Conservation (phyloP, 2,329 filamentous ascomycete genomes). For the Mycogone perniciosa region DNA sequence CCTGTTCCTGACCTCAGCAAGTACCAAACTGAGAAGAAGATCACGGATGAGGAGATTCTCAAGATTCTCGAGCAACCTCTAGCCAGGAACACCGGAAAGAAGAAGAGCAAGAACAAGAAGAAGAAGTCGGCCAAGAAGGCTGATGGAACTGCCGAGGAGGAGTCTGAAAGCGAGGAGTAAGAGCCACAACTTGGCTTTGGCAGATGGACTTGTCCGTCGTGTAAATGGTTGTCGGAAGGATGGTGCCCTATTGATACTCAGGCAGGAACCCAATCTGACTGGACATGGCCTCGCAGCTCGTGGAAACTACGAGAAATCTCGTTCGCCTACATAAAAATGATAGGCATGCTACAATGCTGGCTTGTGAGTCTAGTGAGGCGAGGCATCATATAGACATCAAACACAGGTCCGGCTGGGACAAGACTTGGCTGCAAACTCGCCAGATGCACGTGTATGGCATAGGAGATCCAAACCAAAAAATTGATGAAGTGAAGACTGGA, state of each 20-base stretch:
- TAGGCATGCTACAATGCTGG: not conserved
- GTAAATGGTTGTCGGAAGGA: conserved; percentile 3
- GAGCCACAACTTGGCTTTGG: not conserved
- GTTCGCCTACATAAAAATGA: conserved; percentile 4
- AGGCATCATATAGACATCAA: conserved; percentile 14
- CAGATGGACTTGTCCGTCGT: conserved; percentile 3
- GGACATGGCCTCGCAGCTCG: conserved; percentile 5
- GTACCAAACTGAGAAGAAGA: conserved; percentile 95
- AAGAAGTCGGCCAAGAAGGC: conserved; percentile 49
- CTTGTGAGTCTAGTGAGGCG: conserved; percentile 9
- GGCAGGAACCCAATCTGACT: conserved; percentile 5
- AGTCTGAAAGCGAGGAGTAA: conserved; percentile 20
- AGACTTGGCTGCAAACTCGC: not conserved
- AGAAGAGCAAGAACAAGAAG: conserved; percentile 83
- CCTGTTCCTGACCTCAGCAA: conserved; percentile 70
- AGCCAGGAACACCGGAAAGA: conserved; percentile 81
- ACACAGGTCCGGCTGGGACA: conserved; percentile 10
- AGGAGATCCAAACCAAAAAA: not conserved
- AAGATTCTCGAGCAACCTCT: conserved; percentile 89
- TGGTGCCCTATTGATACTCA: conserved; percentile 2
- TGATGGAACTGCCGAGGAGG: conserved; percentile 27
- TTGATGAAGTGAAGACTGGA: not conserved
- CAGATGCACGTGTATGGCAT: conserved; percentile 3
- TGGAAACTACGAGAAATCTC: conserved; percentile 6
- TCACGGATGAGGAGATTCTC: conserved; percentile 89